phyloP scores from a whole-genome alignment of 75 land plant species.

The Selaginella tamariscina region DNA sequence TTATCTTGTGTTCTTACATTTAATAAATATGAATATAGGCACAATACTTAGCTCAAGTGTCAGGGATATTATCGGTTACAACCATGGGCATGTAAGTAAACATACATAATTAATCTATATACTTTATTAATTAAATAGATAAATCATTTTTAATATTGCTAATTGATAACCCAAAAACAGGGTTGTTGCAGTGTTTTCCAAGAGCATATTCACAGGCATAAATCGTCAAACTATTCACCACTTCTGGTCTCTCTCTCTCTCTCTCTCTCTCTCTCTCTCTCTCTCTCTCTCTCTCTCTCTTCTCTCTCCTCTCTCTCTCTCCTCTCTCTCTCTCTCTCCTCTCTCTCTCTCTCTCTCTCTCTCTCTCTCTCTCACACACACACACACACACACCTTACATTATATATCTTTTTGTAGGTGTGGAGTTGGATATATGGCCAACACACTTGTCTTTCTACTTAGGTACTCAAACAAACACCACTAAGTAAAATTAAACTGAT shows the following conservation, averaged over 20 bases:
- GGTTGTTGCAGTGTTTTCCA: neutral
- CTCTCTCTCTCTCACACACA: too few species aligned
- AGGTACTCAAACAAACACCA: neutral
- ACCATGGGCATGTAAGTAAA: neutral
- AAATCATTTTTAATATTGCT: neutral
- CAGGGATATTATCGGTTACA: neutral
- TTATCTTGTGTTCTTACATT: neutral
- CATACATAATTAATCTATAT: too few species aligned
- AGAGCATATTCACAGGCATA: neutral
- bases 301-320: too few species aligned
- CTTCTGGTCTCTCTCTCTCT: too few species aligned
- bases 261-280: too few species aligned
- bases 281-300: too few species aligned
- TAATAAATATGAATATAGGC: neutral
- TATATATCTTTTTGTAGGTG: neutral
- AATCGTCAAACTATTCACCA: neutral
- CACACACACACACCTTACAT: neutral
- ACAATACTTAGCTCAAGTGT: neutral
- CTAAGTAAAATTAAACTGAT: neutral
- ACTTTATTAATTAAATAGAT: neutral
- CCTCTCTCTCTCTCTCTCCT: too few species aligned
- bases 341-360: neutral
- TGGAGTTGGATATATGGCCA: neutral
- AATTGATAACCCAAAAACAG: neutral
- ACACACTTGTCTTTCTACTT: neutral